Evolutionary conservation across 768 basidiomycete species (phyloP).

Genomic region (Dioszegia aurantiaca): DNA sequence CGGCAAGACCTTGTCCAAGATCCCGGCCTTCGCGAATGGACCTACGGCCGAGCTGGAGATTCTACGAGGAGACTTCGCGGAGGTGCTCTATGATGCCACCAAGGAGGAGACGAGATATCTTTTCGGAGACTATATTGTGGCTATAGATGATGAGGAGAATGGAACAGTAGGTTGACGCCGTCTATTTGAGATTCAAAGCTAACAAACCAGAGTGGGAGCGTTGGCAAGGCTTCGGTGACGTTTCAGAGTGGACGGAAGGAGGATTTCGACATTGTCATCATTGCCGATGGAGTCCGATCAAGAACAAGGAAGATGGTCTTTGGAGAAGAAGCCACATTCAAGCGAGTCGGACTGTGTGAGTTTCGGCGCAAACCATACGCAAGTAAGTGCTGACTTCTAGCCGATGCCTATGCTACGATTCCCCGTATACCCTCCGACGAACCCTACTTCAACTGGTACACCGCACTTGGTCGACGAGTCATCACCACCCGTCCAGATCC

Average conservation of each 20-base stretch:
- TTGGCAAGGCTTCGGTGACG: neutral
- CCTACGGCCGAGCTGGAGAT: slow-evolving; percentile 9
- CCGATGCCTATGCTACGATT: neutral
- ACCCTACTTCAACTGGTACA: neutral
- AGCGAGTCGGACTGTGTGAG: slow-evolving; percentile 19
- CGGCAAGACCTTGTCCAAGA: neutral
- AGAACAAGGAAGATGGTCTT: slow-evolving; percentile 16
- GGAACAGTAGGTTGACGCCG: neutral
- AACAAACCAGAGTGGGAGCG: neutral
- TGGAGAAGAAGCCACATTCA: slow-evolving; percentile 12
- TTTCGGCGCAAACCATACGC: neutral
- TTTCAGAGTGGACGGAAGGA: slow-evolving; percentile 6
- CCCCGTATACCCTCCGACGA: slow-evolving; percentile 4
- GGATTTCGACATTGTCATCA: slow-evolving; percentile 3
- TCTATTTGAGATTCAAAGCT: neutral
- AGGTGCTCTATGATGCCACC: slow-evolving; percentile 10
- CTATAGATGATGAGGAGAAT: slow-evolving; percentile 10
- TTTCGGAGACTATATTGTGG: slow-evolving; percentile 11
- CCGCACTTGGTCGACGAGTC: neutral
- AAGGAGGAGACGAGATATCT: neutral
- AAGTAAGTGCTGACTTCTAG: neutral
- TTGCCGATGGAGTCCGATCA: slow-evolving; percentile 13
- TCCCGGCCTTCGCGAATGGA: neutral
- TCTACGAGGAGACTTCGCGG: slow-evolving; percentile 9
- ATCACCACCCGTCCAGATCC: slow-evolving; percentile 7